Percentiles rank a stretch among this genome's conserved stretches.
These are phyloP conservation scores for Dictyostelium brefeldianum DNA, from an alignment of 78 protist species.

Conservation along the genomic window DNA sequence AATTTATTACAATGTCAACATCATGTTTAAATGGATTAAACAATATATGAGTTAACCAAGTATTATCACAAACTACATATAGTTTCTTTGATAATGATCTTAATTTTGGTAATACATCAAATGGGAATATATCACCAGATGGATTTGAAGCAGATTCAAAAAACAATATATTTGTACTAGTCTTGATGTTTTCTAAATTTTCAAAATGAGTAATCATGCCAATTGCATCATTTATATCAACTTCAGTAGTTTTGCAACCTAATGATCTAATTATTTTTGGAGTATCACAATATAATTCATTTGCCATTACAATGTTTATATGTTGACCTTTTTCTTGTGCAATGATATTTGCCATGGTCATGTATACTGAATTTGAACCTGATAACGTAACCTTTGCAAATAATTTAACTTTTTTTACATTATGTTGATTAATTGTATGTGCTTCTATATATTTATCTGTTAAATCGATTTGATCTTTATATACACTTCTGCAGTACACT, in stretches of 20 bases:
- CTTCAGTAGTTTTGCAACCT: not conserved
- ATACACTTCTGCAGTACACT: constrained; percentile 8
- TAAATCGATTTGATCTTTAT: not conserved
- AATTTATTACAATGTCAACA: not conserved
- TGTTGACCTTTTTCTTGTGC: not conserved
- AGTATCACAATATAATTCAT: constrained; percentile 24
- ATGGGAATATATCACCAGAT: constrained; percentile 18
- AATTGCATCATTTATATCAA: not conserved
- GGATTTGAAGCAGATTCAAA: constrained; percentile 6
- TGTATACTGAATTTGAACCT: not conserved
- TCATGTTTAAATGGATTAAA: constrained; percentile 21
- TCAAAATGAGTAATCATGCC: not conserved
- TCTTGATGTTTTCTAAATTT: not conserved
- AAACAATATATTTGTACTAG: not conserved
- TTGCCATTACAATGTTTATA: not conserved
- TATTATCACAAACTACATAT: constrained; percentile 11
- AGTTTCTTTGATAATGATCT: constrained; percentile 2
- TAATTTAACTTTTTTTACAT: not conserved
- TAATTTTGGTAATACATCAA: constrained; percentile 2
- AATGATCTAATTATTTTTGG: constrained; percentile 4
- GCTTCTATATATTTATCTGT: not conserved
- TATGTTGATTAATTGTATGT: constrained; percentile 11
- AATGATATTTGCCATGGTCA: not conserved
- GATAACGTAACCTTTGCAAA: not conserved
- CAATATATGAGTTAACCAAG: constrained; percentile 5